Evolutionary conservation across 192 early-diverging fungal species (phyloP).

Genomic region (Entomortierella lignicola): DNA sequence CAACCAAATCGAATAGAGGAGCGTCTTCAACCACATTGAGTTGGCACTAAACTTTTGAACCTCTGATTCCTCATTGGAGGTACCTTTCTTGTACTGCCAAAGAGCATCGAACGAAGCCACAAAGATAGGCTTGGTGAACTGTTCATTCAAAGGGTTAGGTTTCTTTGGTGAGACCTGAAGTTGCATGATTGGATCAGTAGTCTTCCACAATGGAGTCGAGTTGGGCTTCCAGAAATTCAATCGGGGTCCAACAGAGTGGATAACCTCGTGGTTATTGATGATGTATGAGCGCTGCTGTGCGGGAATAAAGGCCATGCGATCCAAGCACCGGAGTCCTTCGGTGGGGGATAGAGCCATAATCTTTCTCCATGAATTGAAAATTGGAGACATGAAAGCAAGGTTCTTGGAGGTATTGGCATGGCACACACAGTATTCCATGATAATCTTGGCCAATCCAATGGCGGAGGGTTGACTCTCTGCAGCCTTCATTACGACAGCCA

Average conservation of each 20-base stretch:
- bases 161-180: conserved; percentile 1
- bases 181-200: conserved; percentile 23
- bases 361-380: conserved; percentile 12
- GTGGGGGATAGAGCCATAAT: conserved; percentile 13
- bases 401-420: conserved; percentile 30
- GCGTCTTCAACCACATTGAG: conserved; percentile 3
- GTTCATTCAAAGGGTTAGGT: conserved; percentile 6
- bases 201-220: neutral
- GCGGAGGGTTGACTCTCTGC: conserved; percentile 18
- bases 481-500: neutral
- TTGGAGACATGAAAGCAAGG: conserved; percentile 20
- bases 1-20: conserved; percentile 1
- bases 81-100: conserved; percentile 17
- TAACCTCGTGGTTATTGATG: conserved; percentile 16
- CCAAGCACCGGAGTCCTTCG: conserved; percentile 12
- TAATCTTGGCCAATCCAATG: conserved; percentile 22
- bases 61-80: neutral
- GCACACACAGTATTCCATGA: conserved; percentile 32
- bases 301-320: conserved; percentile 12
- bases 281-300: conserved; percentile 16
- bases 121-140: conserved; percentile 16
- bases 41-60: neutral
- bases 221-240: conserved; percentile 20
- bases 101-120: conserved; percentile 29
- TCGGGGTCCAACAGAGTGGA: conserved; percentile 2